Evolutionary conservation across 257 asterid species (phyloP), one percentile per base, ranked within the genome.

Genomic region (Gardenia jasminoides): DNA sequence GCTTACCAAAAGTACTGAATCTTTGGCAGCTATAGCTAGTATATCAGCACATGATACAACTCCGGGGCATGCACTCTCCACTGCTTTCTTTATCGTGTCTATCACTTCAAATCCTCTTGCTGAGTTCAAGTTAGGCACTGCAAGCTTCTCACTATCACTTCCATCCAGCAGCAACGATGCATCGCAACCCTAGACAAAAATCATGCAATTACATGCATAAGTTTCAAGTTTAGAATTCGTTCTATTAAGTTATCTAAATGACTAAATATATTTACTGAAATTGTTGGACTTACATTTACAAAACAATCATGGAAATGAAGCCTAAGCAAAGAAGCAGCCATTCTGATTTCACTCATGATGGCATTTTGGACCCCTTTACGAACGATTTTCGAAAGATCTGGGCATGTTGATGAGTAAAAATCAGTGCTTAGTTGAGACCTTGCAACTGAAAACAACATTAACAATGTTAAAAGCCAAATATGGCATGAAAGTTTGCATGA

Each of bases 221-320:
- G n/a, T n/a, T 54, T 13, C 5, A 7, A 59, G 17, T 28, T 19
- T 52, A 19, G 6, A 28, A 47, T 17, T 56, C 43, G 2, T 6
- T 26, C 26, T 41, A 3, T 26, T 6, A 24, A 1, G 10, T 20
- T 0, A 48, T 1, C 41, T 1, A 59, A 2, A 36, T 5, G 41
- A 36, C 4, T 36, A 36, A 36, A 36, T 36, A 5, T 36, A 5
- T 5, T 3, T 36, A 36, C 41, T 36, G 41, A 36, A 31, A 36
- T 10, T 17, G 30, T 58, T 15, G 0, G 71, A 81, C 92, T 89
- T 33, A 93, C 98, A 79, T 89, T 90, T 15, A 93, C 98, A 39
- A 93, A 93, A 82, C 96, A 93, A 74, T 91, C 98, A 31, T 90
- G 97, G 79, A 91, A 93, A 72, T 91, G 97, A 67, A 93, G 97